These are phyloP conservation scores for Penicillium cataractarum DNA, from an alignment of 495 filamentous ascomycete species.

Conservation along the genomic window DNA sequence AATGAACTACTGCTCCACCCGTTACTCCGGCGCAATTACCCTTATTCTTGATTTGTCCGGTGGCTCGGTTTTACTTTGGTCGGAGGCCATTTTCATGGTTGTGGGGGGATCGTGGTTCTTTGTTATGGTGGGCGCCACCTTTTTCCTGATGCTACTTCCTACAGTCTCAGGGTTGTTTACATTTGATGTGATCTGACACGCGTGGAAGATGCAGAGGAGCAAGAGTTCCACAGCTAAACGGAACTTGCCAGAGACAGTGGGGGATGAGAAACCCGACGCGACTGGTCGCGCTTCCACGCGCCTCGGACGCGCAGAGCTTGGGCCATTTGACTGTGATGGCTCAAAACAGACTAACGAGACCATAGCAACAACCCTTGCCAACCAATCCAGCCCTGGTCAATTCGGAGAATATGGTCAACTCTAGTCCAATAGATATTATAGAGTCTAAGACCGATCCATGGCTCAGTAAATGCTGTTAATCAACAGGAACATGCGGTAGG, in stretches of 20 bases:
- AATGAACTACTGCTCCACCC: not conserved
- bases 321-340: constrained; percentile 13
- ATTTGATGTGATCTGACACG: constrained; percentile 2
- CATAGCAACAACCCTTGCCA: constrained; percentile 21
- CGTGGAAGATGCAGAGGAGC: not conserved
- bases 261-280: constrained; percentile 17
- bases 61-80: not conserved
- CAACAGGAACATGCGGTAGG: too few relatives aligned
- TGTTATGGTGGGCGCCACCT: not conserved
- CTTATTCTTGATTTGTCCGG: constrained; percentile 2
- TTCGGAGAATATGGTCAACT: not conserved
- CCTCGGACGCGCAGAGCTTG: constrained; percentile 29
- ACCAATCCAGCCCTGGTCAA: constrained; percentile 11
- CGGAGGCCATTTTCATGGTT: not conserved
- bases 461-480: not conserved
- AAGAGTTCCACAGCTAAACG: not conserved
- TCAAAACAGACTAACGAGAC: too few relatives aligned
- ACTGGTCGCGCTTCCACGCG: constrained; percentile 23
- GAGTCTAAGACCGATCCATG: not conserved
- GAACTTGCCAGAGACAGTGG: constrained; percentile 3
- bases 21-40: not conserved
- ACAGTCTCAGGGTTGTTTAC: constrained; percentile 25
- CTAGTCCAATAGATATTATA: constrained; percentile 2
- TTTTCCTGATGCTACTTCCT: not conserved
- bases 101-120: not conserved